Conservation (phyloP, 306 rosid genomes). For the Inga laurina region DNA sequence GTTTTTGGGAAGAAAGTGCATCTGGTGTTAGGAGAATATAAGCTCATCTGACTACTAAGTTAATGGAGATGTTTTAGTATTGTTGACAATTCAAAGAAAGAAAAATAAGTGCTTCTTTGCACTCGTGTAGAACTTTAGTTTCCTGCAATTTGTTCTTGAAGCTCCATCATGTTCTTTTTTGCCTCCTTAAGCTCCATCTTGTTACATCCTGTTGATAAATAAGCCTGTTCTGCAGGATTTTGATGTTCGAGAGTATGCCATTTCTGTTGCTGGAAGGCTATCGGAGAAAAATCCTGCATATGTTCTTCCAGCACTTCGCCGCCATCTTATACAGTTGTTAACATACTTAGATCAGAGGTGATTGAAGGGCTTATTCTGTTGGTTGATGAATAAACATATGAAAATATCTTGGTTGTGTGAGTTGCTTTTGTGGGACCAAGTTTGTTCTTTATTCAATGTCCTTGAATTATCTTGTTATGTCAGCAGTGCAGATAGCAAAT, state of each 20-base stretch:
- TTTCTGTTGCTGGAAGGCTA: slow-evolving; percentile 93
- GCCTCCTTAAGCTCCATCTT: slow-evolving; percentile 27
- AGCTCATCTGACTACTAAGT: background rate
- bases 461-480: slow-evolving; percentile 48
- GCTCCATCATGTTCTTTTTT: slow-evolving; percentile 20
- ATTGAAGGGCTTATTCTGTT: slow-evolving; percentile 30
- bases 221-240: slow-evolving; percentile 66
- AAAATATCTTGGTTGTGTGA: slow-evolving; percentile 15
- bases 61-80: background rate
- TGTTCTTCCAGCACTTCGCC: slow-evolving; percentile 99
- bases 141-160: slow-evolving; percentile 26
- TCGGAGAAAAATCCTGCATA: slow-evolving; percentile 99
- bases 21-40: background rate
- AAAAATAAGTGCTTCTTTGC: slow-evolving; percentile 8
- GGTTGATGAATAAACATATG: background rate
- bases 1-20: background rate
- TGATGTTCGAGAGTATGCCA: slow-evolving; percentile 93
- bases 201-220: slow-evolving; percentile 28
- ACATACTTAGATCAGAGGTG: slow-evolving; percentile 95
- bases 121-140: slow-evolving; percentile 32
- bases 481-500: slow-evolving; percentile 99
- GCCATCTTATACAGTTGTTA: slow-evolving; percentile 93
- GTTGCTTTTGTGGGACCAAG: slow-evolving; percentile 17
- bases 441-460: background rate
- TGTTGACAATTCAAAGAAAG: slow-evolving; percentile 14